Evolutionary conservation across 2,329 filamentous ascomycete genomes (phyloP).

Genomic region (Sporothrix sp.): DNA sequence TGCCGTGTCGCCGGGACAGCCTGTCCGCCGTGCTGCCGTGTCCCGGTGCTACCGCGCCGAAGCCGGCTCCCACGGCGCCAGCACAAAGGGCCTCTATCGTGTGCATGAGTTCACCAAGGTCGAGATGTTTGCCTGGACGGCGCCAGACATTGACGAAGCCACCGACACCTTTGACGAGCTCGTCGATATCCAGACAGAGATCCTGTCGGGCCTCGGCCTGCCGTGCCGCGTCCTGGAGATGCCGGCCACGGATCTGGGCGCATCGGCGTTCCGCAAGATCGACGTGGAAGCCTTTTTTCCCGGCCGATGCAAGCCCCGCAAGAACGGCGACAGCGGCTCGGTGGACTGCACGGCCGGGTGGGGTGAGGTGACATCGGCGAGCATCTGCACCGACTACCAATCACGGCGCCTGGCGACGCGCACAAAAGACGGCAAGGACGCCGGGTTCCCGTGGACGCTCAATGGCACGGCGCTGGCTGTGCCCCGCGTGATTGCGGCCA

Average conservation of each 20-base stretch:
- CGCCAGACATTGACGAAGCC: slow-evolving; percentile 41
- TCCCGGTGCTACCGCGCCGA: slow-evolving; percentile 95
- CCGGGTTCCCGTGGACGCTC: slow-evolving; percentile 71
- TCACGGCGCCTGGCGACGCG: slow-evolving; percentile 70
- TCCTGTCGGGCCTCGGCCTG: slow-evolving; percentile 65
- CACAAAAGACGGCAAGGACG: slow-evolving; percentile 55
- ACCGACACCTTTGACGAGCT: slow-evolving; percentile 70
- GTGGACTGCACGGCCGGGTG: slow-evolving; percentile 55
- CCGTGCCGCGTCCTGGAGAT: slow-evolving; percentile 88
- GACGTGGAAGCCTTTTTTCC: slow-evolving; percentile 96
- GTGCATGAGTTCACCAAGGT: slow-evolving; percentile 99
- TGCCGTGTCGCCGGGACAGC: slow-evolving; percentile 59
- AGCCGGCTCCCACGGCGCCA: slow-evolving; percentile 77
- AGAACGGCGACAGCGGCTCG: neutral
- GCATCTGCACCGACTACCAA: slow-evolving; percentile 93
- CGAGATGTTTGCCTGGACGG: slow-evolving; percentile 90
- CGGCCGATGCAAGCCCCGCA: slow-evolving; percentile 45
- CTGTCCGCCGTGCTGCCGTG: slow-evolving; percentile 69
- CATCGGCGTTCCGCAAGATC: slow-evolving; percentile 74
- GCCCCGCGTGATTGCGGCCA: slow-evolving; percentile 76
- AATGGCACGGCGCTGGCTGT: slow-evolving; percentile 93
- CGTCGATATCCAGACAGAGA: slow-evolving; percentile 75
- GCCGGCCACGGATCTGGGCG: slow-evolving; percentile 80
- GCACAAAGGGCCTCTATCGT: slow-evolving; percentile 89
- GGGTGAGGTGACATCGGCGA: slow-evolving; percentile 88